Evolutionary conservation across 129 eudicot genomes (phyloP), one percentile per base, ranked within the genome.

Genomic region (Deinandra increscens): DNA sequence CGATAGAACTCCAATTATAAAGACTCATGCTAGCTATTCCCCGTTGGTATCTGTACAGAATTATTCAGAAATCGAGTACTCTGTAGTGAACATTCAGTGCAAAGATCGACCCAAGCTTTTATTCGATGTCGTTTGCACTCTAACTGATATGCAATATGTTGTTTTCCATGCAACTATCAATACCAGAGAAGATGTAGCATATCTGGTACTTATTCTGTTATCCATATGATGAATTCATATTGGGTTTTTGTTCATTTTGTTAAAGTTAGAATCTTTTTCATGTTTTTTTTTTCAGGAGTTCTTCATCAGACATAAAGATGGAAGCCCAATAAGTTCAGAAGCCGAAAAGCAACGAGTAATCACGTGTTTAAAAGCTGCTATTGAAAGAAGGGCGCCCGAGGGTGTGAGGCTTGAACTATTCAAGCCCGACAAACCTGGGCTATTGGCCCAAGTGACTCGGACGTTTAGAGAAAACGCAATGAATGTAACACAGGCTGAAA

Each of bases 391-490:
- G 69, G 92, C 95, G 69, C 82, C 97, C 5, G 88, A 83, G 85
- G 98, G 98, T 70, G 86, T 89, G 48, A 80, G 84, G 50, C 82
- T 93, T 9, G 98, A 93, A 63, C 80, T 93, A 29, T 73, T 64
- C 3, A 56, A 83, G 12, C 59, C 69, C 5, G 98, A 93, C 66
- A 85, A 65, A 18, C 79, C 79, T 8, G 88, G 91, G 26, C 78
- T 93, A 9, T 70, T 93, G 41, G 98, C 98, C 1, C 82, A 89
- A 33, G 98, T 93, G n/a, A 93, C 81, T 42, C 39, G 98, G 58
- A 86, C 96, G n/a, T 93, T 93, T 59, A 81, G 98, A 8, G 98
- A 93, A 75, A 93, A 93, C 12, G 96, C 92, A 14, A 81, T 93
- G 37, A 89, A 93, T 50, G 95, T 93, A 45, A 86, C 90, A 13